Conservation (phyloP, 495 filamentous ascomycete species). For the Achaetomiella virescens region DNA sequence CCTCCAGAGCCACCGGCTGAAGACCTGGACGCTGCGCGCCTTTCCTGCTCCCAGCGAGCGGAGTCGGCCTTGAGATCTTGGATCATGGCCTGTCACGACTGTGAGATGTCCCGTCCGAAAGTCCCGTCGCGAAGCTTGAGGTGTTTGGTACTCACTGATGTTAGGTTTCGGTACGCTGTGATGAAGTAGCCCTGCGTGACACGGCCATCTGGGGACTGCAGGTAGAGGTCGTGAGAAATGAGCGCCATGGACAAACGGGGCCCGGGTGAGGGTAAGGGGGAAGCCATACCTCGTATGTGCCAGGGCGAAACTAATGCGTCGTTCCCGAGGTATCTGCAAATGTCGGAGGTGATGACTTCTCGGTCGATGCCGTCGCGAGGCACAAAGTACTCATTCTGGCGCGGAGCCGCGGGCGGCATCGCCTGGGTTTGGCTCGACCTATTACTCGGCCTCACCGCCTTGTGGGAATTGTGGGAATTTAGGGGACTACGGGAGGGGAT, state of each 20-base stretch:
- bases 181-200: constrained; percentile 70
- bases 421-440: constrained; percentile 37
- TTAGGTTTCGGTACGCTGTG: constrained; percentile 80
- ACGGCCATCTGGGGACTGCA: constrained; percentile 48
- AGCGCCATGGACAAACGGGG: constrained; percentile 12
- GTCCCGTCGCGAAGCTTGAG: background rate
- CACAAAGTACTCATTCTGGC: constrained; percentile 81
- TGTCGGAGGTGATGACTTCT: constrained; percentile 91
- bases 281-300: constrained; percentile 63
- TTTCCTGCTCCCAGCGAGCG: constrained; percentile 71
- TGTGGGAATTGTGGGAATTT: constrained; percentile 18
- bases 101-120: background rate
- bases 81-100: constrained; percentile 70
- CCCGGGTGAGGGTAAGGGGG: background rate
- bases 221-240: constrained; percentile 2
- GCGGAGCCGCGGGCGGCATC: constrained; percentile 32
- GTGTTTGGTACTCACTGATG: constrained; percentile 56
- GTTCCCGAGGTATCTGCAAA: constrained; percentile 87
- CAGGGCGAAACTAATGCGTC: constrained; percentile 86
- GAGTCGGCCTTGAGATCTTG: constrained; percentile 80
- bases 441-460: constrained; percentile 31
- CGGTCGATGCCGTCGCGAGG: constrained; percentile 85
- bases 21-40: constrained; percentile 39
- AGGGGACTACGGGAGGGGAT: constrained; percentile 5
- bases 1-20: constrained; percentile 48